Evolutionary conservation across 179 eudicot genomes (phyloP).

Genomic region (Nepenthes alata): DNA sequence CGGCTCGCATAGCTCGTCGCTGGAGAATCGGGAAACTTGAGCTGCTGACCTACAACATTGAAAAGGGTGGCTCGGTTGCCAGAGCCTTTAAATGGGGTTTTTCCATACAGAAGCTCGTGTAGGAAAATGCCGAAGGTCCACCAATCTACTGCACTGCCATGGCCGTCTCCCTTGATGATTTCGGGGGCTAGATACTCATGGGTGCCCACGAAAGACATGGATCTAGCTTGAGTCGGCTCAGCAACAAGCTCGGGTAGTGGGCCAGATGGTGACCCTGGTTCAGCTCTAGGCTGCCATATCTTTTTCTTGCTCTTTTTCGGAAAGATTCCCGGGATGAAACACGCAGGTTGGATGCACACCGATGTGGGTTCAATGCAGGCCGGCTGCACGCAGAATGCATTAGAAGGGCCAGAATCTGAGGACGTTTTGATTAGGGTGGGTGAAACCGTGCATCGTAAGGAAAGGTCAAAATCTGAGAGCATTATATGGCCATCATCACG

Average conservation of each 20-base stretch:
- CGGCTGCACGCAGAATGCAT: slow-evolving; percentile 49
- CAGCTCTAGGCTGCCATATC: slow-evolving; percentile 17
- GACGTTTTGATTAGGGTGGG: slow-evolving; percentile 40
- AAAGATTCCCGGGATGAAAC: slow-evolving; percentile 43
- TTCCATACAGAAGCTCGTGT: slow-evolving; percentile 40
- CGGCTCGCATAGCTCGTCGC: slow-evolving; percentile 37
- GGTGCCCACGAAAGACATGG: slow-evolving; percentile 62
- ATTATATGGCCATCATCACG: slow-evolving; percentile 60
- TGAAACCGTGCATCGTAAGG: slow-evolving; percentile 41
- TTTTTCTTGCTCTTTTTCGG: slow-evolving; percentile 37
- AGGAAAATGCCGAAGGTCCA: slow-evolving; percentile 50
- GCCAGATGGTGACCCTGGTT: slow-evolving; percentile 10
- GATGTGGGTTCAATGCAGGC: slow-evolving; percentile 42
- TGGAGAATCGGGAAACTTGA: slow-evolving; percentile 36
- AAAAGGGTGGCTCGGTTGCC: slow-evolving; percentile 46
- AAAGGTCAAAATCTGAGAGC: slow-evolving; percentile 59
- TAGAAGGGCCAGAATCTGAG: slow-evolving; percentile 19
- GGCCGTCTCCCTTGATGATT: slow-evolving; percentile 50
- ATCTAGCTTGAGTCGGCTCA: slow-evolving; percentile 53
- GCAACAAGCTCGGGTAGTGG: slow-evolving; percentile 46
- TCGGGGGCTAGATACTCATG: slow-evolving; percentile 53
- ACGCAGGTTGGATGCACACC: slow-evolving; percentile 40
- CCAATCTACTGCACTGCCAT: slow-evolving; percentile 57
- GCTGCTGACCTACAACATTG: slow-evolving; percentile 44
- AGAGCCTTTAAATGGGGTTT: slow-evolving; percentile 46